Evolutionary conservation across 1,139 yeast genomes (phyloP), one percentile per base, ranked within the genome.

Genomic region (Yamadazyma kanchanaburiensis): DNA sequence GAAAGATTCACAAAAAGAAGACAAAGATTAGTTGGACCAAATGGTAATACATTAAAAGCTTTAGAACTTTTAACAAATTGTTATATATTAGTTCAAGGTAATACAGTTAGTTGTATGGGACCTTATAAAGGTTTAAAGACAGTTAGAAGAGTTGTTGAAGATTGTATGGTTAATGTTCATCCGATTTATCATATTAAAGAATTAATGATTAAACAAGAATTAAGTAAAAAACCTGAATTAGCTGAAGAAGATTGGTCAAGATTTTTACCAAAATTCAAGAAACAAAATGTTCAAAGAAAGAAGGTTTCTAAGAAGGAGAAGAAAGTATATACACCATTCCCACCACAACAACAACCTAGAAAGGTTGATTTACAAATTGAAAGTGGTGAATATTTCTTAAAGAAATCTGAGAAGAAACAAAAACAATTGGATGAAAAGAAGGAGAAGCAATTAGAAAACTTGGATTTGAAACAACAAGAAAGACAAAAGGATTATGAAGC

Each of bases 191-290:
- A 94, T 55, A 89, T 91, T 52, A 91, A 94, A 58, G 98, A 94
- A 58, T 71, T 91, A 42, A 94, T 91, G 99, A 89, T 91, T 54
- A 91, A 89, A 60, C 84, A 94, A 57, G 98, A 91, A 60, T 69
- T 91, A 43, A 86, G 95, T 25, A 85, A 88, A 62, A 88, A 85
- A 49, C 98, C 98, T 7, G 97, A 89, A 46, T 70, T 94, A 44
- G 96, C 95, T 21, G 70, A 86, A 33, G 97, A 94, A 60, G 96
- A 89, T 60, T 94, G 99, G 99, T 80, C 89, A 16, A 74, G 99
- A 56, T 94, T 91, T 60, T 69, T 94, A 53, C 99, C 99, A 17
- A 89, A 84, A 70, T 94, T 94, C 70, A 94, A 88, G 76, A 91
- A 89, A 74, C 80, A 91, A 53, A 88, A 88, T 49, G 96, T 91